Evolutionary conservation across 1,284 basidiomycete genomes (phyloP).

Genomic region (Mycosarcoma mackinlayi): DNA sequence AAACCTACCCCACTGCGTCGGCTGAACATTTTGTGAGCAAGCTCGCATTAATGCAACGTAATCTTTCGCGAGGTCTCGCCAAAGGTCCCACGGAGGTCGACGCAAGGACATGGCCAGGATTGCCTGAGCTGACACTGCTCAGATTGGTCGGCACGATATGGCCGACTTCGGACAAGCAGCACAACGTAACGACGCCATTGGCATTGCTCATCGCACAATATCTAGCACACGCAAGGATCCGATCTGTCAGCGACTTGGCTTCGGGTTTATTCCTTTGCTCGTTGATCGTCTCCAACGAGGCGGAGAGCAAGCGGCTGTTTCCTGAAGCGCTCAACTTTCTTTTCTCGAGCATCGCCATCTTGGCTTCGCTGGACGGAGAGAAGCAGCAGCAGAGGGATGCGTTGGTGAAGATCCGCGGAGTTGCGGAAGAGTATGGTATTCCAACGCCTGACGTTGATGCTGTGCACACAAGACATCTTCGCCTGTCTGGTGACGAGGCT

Average conservation of each 20-base stretch:
- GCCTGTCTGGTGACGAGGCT: constrained; percentile 14
- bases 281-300: constrained; percentile 80
- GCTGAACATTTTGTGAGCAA: constrained; percentile 85
- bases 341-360: constrained; percentile 77
- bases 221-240: constrained; percentile 83
- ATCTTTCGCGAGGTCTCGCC: constrained; percentile 84
- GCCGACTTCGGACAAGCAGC: constrained; percentile 94
- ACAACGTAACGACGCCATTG: constrained; percentile 87
- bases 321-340: constrained; percentile 91
- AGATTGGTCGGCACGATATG: constrained; percentile 84
- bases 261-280: constrained; percentile 90
- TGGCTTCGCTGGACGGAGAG: constrained; percentile 71
- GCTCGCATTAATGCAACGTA: constrained; percentile 91
- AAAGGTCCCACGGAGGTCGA: constrained; percentile 76
- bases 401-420: constrained; percentile 42
- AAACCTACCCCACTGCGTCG: constrained; percentile 82
- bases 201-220: constrained; percentile 91
- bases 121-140: constrained; percentile 83
- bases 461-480: constrained; percentile 39
- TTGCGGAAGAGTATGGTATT: constrained; percentile 60
- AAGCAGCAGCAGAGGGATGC: constrained; percentile 26
- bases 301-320: constrained; percentile 83
- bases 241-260: constrained; percentile 79
- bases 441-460: constrained; percentile 62
- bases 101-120: constrained; percentile 87